A percentile compares a stretch with the other conserved stretches of the same genome.
These are phyloP conservation scores for Coccomyxa sp. DNA, from an alignment of 139 green algal species.

Conservation along the genomic window DNA sequence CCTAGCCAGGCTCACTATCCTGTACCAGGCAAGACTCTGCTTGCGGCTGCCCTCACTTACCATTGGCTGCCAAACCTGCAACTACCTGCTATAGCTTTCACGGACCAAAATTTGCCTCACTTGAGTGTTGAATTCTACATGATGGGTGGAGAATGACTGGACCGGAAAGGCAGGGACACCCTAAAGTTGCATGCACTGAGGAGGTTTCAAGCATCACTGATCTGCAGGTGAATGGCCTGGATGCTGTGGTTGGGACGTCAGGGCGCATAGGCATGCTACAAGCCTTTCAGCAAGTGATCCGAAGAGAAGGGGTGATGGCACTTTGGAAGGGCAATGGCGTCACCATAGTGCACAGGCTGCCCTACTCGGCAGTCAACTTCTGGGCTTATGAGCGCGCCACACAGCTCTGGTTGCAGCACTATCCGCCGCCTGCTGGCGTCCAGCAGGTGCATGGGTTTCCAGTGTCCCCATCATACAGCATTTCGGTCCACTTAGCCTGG, in stretches of 20 bases:
- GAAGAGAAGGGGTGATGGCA: slow-evolving; percentile 66
- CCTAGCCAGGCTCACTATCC: slow-evolving; percentile 88
- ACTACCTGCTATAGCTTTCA: not conserved
- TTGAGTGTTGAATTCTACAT: too few species aligned
- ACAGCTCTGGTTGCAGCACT: slow-evolving; percentile 2
- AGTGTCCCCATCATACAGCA: not conserved
- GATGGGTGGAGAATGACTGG: too few species aligned
- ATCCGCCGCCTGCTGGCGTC: not conserved
- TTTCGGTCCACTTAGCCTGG: too few species aligned
- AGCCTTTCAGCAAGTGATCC: slow-evolving; percentile 48
- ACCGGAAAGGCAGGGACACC: too few species aligned
- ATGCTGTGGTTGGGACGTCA: not conserved
- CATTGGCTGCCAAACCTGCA: not conserved
- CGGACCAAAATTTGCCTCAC: not conserved
- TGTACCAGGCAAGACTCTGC: slow-evolving; percentile 79
- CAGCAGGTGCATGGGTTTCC: not conserved
- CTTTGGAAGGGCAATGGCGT: slow-evolving; percentile 93
- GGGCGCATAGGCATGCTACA: not conserved
- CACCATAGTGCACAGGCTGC: slow-evolving; percentile 91
- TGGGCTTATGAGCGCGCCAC: slow-evolving; percentile 78
- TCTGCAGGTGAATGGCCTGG: not conserved
- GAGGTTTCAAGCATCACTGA: not conserved
- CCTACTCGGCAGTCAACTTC: slow-evolving; percentile 96
- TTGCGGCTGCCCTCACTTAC: not conserved
- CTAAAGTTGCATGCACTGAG: too few species aligned